A percentile compares a stretch with the other conserved stretches of the same genome.
Conservation (phyloP, 805 yeast genomes). For the Jamesozyma piceae region DNA sequence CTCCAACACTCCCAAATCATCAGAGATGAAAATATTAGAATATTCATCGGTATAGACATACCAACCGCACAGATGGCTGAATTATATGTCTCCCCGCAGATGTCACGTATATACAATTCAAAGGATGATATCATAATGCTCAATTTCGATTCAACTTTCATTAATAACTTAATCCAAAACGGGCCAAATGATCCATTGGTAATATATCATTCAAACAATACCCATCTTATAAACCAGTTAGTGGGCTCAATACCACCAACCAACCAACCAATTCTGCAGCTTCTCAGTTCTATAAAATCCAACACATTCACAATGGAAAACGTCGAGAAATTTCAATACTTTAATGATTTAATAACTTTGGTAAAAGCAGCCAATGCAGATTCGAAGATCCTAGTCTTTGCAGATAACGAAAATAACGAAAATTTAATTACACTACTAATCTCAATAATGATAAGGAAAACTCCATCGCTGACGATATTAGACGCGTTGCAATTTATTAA, state of each 20-base stretch:
- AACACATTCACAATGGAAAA: slow-evolving; percentile 12
- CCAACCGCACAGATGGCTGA: slow-evolving; percentile 29
- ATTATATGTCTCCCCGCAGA: slow-evolving; percentile 6
- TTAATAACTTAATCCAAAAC: neutral
- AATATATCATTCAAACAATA: slow-evolving; percentile 7
- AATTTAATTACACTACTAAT: slow-evolving; percentile 19
- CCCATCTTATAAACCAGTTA: slow-evolving; percentile 3
- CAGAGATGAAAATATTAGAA: slow-evolving; percentile 32
- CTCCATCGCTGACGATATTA: slow-evolving; percentile 14
- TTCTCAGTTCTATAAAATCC: slow-evolving; percentile 6
- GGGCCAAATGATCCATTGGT: neutral
- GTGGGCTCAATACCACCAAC: neutral
- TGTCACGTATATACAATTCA: slow-evolving; percentile 7
- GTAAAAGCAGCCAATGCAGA: slow-evolving; percentile 10
- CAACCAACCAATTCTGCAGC: neutral
- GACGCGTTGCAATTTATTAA: slow-evolving; percentile 27
- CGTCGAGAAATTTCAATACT: slow-evolving; percentile 15
- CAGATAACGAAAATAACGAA: slow-evolving; percentile 23
- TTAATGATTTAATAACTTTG: slow-evolving; percentile 25
- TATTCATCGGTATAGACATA: slow-evolving; percentile 30
- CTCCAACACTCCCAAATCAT: slow-evolving; percentile 32
- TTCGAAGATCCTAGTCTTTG: slow-evolving; percentile 18
- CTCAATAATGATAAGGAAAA: slow-evolving; percentile 20
- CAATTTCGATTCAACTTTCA: slow-evolving; percentile 28
- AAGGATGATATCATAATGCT: slow-evolving; percentile 28